phyloP scores from a whole-genome alignment of 1,284 basidiomycete genomes.

The Microbotryum silenes-acaulis region DNA sequence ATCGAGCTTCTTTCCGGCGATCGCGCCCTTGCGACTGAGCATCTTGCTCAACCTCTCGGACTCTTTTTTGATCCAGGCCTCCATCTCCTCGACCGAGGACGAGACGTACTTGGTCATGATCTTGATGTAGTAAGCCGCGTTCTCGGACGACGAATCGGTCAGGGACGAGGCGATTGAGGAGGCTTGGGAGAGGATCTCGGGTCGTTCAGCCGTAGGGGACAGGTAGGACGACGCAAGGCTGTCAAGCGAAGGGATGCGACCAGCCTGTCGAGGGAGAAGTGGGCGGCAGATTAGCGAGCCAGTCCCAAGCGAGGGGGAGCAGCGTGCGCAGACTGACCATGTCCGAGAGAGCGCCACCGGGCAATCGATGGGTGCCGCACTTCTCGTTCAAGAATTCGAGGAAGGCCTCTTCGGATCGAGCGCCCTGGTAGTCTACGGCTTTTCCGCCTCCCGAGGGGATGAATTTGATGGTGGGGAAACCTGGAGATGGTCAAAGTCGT shows the following conservation, averaged over 20 bases:
- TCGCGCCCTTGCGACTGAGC: constrained; percentile 54
- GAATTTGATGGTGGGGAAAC: constrained; percentile 89
- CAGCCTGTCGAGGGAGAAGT: constrained; percentile 51
- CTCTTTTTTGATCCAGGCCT: constrained; percentile 80
- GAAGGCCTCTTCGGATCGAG: constrained; percentile 44
- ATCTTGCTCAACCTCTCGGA: constrained; percentile 56
- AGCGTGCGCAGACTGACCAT: constrained; percentile 46
- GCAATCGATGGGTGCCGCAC: constrained; percentile 74
- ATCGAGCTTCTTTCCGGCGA: constrained; percentile 74
- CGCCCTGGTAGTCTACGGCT: constrained; percentile 46
- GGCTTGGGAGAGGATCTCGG: constrained; percentile 55
- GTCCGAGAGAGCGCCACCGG: constrained; percentile 71
- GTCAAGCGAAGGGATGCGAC: constrained; percentile 71
- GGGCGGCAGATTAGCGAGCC: background rate
- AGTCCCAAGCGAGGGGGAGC: background rate
- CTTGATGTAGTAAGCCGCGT: constrained; percentile 74
- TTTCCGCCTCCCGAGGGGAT: constrained; percentile 61
- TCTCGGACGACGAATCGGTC: constrained; percentile 33
- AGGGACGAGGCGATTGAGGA: constrained; percentile 40
- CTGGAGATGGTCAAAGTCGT: background rate
- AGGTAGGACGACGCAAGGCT: constrained; percentile 70
- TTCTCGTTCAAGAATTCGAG: constrained; percentile 64
- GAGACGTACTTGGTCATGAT: constrained; percentile 77
- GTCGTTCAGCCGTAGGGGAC: constrained; percentile 51
- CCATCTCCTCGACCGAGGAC: constrained; percentile 45